These are phyloP conservation scores for Zymoseptoria passerinii DNA, from an alignment of 2,329 filamentous ascomycete species.

Conservation along the genomic window DNA sequence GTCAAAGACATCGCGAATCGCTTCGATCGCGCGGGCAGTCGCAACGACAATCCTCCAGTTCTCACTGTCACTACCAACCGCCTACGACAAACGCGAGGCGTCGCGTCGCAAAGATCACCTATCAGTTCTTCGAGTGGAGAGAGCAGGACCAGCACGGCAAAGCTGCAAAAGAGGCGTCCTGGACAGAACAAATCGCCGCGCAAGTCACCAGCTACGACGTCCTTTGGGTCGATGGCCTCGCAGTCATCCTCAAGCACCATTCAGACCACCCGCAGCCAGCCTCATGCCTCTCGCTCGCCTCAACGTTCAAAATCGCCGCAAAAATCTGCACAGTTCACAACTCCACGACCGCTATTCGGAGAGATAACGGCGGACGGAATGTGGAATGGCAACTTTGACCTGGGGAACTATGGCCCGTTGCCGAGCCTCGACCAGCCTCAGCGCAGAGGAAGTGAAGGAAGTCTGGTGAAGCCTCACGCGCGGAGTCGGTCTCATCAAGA, in stretches of 20 bases:
- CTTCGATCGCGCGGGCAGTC: conserved; percentile 53
- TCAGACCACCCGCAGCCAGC: conserved; percentile 21
- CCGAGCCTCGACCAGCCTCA: conserved; percentile 18
- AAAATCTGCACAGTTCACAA: conserved; percentile 13
- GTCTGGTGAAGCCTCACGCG: conserved; percentile 45
- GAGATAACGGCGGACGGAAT: conserved; percentile 58
- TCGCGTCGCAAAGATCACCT: conserved; percentile 20
- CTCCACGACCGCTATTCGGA: conserved; percentile 58
- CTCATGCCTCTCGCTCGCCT: conserved; percentile 20
- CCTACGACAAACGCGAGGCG: conserved; percentile 17
- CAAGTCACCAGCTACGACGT: conserved; percentile 20
- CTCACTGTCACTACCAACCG: conserved; percentile 18
- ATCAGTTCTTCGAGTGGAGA: conserved; percentile 16
- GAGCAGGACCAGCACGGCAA: conserved; percentile 17
- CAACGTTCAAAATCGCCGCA: conserved; percentile 13
- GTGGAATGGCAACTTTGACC: conserved; percentile 34
- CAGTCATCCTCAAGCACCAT: conserved; percentile 22
- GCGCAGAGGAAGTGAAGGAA: conserved; percentile 66
- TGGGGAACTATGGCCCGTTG: conserved; percentile 23
- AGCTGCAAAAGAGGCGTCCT: conserved; percentile 25
- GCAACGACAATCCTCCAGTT: conserved; percentile 9
- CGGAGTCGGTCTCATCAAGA: conserved; percentile 47
- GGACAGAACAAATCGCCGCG: conserved; percentile 18
- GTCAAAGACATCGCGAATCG: conserved; percentile 73
- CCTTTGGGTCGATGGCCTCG: conserved; percentile 22